Base-by-base conservation (phyloP, 2,329 filamentous ascomycete species). In the Penicillium expansum region DNA sequence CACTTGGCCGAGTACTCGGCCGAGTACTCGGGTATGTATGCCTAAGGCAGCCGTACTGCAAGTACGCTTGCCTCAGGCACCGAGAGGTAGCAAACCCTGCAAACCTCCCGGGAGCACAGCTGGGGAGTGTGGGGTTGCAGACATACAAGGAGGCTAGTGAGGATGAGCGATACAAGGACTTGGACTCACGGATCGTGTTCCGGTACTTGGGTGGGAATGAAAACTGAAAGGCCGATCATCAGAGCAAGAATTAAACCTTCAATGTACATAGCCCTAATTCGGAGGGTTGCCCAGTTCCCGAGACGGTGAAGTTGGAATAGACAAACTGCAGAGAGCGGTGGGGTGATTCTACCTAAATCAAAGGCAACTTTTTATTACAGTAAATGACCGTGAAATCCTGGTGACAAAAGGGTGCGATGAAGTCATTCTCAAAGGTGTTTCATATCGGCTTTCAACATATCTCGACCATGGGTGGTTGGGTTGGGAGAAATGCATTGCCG, bases 151-250 rank as follows among this genome's bases (percentile, higher is more conserved):
- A 73, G 10, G 81, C 82, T 2, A 79, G 78, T 52, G 75, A 77
- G 51, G 82, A 84, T 67, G 68, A 74, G 14, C 71, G 74, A 11
- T 86, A 81, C 71, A 77, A 70, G 56, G 82, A 81, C 57, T 67
- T 83, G 58, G 83, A 86, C 65, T 84, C 81, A 22, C 76, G 82
- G 54, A 82, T 85, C 18, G 79, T 86, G 2, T 86, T 81, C 72
- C 73, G 83, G 43, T 83, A 80, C 69, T 64, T 85, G 29, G 82
- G 81, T 3, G 81, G 82, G 0, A 67, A 76, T 30, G 82, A 84
- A 66, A 72, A 82, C 18, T 84, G 82, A 82, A 37, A 63, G 5
- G n/a, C 8, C 10, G 35, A 49, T 10, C 13, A 39, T 5, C 6
- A 27, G 20, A 38, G 38, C 33, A n/a, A 35, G 22, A 30, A 39